Evolutionary conservation across 169 alveolate species (phyloP), one percentile per base, ranked within the genome.

Genomic region (Babesia bigemina): DNA sequence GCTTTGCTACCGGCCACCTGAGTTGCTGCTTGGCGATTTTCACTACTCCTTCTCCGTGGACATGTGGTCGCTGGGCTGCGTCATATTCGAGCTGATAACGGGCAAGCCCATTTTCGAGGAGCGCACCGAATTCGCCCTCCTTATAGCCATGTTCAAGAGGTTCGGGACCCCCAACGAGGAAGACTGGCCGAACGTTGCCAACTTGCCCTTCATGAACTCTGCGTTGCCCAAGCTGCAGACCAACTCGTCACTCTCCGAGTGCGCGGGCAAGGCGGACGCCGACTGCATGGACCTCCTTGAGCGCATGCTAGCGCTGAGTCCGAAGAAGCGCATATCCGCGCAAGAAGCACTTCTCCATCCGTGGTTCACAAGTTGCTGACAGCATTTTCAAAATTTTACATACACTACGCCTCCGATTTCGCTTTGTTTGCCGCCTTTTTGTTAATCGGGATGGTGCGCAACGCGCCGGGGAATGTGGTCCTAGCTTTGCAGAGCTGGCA

Each of bases 171-270:
- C 95, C 33, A 92, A 71, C 58, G 94, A 90, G 59, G 92, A 85
- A 24, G 96, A 92, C 47, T 96, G 98, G 99, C 96, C 98, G 7
- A 95, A 95, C 33, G 95, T 94, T 39, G 33, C 60, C n/a, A 60
- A 84, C 33, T 70, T 90, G 63, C 92, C 92, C 39, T 90, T 73
- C 63, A 75, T 87, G 77, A 73, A 67, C 58, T 63, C 87, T 56
- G 52, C 58, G 44, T 57, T 82, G n/a, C 86, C 53, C 47, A 62
- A 70, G 55, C 79, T 63, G 53, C 63, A 72, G 70, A 58, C 59
- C 4, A 28, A n/a, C 8, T 3, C 42, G 48, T 60, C 63, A 12
- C 71, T 60, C 13, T 0, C 26, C 3, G 81, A 71, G 55, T 62
- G 72, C 42, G 49, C 2, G 19, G 63, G 63, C 56, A 71, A 62